Conservation (phyloP, 2,329 filamentous ascomycete species). For the Pyrenochaeta sp. region DNA sequence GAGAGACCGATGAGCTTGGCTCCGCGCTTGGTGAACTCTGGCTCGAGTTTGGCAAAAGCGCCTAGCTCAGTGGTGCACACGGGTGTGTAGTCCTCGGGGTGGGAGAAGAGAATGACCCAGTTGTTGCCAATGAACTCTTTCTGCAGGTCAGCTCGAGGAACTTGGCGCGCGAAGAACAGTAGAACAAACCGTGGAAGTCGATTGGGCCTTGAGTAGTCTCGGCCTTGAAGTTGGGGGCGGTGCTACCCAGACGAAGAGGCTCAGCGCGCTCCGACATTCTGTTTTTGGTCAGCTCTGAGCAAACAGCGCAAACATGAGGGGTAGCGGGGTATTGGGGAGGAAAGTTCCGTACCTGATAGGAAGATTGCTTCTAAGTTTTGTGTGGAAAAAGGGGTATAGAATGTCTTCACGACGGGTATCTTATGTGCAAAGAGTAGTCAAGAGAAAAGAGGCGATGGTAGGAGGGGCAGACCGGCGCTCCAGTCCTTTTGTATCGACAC, state of each 20-base stretch:
- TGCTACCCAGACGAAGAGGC: constrained; percentile 70
- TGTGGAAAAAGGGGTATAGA: background rate
- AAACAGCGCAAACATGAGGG: constrained; percentile 42
- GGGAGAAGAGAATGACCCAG: constrained; percentile 76
- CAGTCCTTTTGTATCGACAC: constrained; percentile 33
- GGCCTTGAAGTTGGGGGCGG: constrained; percentile 74
- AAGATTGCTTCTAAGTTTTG: background rate
- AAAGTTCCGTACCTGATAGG: constrained; percentile 16
- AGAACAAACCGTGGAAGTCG: constrained; percentile 66
- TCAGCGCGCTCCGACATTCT: constrained; percentile 44
- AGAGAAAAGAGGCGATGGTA: constrained; percentile 5
- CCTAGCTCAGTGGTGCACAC: constrained; percentile 71
- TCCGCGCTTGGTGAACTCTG: constrained; percentile 68
- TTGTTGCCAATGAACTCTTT: constrained; percentile 71
- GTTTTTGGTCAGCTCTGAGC: constrained; percentile 25
- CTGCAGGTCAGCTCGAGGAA: background rate
- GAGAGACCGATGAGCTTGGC: constrained; percentile 69
- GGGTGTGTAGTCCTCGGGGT: constrained; percentile 69
- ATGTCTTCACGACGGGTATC: constrained; percentile 20
- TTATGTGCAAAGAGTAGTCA: constrained; percentile 4
- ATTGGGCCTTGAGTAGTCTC: constrained; percentile 72
- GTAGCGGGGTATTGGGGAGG: constrained; percentile 36
- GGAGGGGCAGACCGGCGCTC: constrained; percentile 24
- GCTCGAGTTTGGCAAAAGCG: constrained; percentile 70
- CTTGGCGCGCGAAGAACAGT: background rate